Percentiles rank a stretch among this genome's conserved stretches.
phyloP scores from a whole-genome alignment of 495 filamentous ascomycete species.

The Cercophora samala region DNA sequence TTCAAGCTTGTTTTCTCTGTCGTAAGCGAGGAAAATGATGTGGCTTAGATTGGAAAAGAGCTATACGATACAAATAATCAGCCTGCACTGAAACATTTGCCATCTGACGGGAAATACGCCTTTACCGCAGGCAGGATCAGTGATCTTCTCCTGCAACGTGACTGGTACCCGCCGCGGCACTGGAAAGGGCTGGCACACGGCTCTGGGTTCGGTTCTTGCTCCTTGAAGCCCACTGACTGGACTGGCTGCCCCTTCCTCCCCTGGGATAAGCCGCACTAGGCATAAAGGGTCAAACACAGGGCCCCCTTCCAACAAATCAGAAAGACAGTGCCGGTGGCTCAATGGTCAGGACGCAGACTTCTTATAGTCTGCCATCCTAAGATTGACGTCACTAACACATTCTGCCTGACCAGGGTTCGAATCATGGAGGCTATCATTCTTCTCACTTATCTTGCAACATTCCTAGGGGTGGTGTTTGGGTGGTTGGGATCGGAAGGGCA shows the following conservation, averaged over 20 bases:
- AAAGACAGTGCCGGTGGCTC: not conserved
- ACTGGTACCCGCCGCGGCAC: too few relatives aligned
- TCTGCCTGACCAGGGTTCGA: not conserved
- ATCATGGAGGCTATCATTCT: not conserved
- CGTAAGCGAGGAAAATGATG: too few relatives aligned
- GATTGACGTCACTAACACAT: not conserved
- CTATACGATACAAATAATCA: too few relatives aligned
- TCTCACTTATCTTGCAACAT: not conserved
- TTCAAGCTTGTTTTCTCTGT: too few relatives aligned
- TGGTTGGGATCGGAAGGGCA: too few relatives aligned
- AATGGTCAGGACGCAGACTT: not conserved
- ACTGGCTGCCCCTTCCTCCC: not conserved
- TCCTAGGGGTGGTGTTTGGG: not conserved
- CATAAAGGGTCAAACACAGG: not conserved
- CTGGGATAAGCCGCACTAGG: not conserved
- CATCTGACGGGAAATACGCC: too few relatives aligned
- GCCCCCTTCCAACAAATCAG: not conserved
- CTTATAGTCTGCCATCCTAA: not conserved
- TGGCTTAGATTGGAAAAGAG: too few relatives aligned
- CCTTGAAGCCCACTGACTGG: not conserved
- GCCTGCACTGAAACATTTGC: too few relatives aligned
- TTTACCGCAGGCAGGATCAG: too few relatives aligned
- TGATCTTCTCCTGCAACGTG: too few relatives aligned
- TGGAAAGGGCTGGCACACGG: not conserved
- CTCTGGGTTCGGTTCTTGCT: not conserved